Base-by-base conservation (phyloP, 352 stramenopile species). In the Globisporangium carolinianum region DNA sequence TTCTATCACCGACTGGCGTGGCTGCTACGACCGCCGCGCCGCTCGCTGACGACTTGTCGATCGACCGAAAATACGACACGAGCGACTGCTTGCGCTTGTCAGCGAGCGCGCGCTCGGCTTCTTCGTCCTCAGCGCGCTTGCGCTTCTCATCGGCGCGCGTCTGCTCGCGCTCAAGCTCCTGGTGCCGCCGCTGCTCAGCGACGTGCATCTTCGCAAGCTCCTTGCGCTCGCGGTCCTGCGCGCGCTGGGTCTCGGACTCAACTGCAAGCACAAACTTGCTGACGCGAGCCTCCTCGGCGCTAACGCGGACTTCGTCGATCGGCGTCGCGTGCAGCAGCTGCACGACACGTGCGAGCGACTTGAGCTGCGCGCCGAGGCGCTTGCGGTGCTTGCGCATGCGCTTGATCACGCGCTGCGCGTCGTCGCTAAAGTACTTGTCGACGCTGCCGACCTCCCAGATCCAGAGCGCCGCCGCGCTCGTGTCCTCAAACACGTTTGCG, bases 401-500 rank as follows among this genome's bases (percentile, higher is more conserved):
- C 53, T 89, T 90, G 46, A 95, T 84, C 3, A 61, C 77, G 61
- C 91, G 91, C 45, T 86, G 76, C 6, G 76, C 66, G 24, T 89
- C 81, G 4, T 87, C 73, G 1, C 39, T 57, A 52, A 92, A 95
- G 43, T 83, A 86, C 35, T 78, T 76, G 6, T 95, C 83, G 18
- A 89, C 42, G 45, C 69, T 89, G 14, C 80, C 82, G 0, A 95
- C 78, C 47, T 95, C 86, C 86, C 86, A 95, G 15, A 83, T 71
- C 82, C 82, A 95, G 55, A 95, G 61, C 47, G 82, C 83, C n/a
- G 79, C 76, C 0, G 70, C 58, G 48, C 60, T 89, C 42, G 74
- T 87, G 66, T 95, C 86, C 61, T 95, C 83, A 47, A 87, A 95
- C 39, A 91, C 17, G 53, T 94, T 91, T 0, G 80, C 76, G 43